Conservation (phyloP, 2,329 filamentous ascomycete genomes). For the Fusarium buharicum region DNA sequence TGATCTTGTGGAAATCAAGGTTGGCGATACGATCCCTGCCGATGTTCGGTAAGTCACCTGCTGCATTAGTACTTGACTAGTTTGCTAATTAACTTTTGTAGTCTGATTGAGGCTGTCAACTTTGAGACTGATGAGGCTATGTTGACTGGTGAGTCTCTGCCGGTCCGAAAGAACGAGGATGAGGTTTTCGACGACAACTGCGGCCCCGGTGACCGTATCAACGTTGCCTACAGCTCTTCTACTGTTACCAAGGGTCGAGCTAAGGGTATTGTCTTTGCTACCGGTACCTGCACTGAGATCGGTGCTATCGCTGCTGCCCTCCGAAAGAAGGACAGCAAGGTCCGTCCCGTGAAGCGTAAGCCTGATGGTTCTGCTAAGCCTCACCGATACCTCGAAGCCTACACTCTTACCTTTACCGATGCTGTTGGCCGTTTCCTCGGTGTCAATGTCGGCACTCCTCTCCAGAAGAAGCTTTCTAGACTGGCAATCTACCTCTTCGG, state of each 20-base stretch:
- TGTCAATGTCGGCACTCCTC: slow-evolving; percentile 74
- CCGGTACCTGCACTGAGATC: slow-evolving; percentile 71
- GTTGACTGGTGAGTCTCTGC: slow-evolving; percentile 71
- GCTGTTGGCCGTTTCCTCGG: slow-evolving; percentile 72
- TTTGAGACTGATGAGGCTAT: slow-evolving; percentile 74
- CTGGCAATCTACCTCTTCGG: slow-evolving; percentile 74
- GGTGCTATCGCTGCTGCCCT: slow-evolving; percentile 67
- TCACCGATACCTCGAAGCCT: slow-evolving; percentile 61
- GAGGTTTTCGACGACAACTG: slow-evolving; percentile 55
- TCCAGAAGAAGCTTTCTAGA: slow-evolving; percentile 74
- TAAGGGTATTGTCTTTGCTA: slow-evolving; percentile 69
- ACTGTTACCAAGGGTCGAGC: slow-evolving; percentile 71
- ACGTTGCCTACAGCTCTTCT: slow-evolving; percentile 71
- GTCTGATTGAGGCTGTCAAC: slow-evolving; percentile 68
- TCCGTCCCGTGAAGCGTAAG: slow-evolving; percentile 62
- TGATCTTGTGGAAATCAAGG: slow-evolving; percentile 65
- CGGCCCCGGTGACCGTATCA: slow-evolving; percentile 65
- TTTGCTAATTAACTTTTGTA: slow-evolving; percentile 65
- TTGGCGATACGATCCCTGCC: slow-evolving; percentile 69
- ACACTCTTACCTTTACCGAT: slow-evolving; percentile 63
- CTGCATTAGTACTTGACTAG: slow-evolving; percentile 48
- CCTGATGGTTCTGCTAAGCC: slow-evolving; percentile 63
- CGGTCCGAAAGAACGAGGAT: slow-evolving; percentile 64
- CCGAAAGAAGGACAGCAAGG: slow-evolving; percentile 60
- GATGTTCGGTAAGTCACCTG: slow-evolving; percentile 66